Evolutionary conservation across 257 asterid genomes (phyloP).

Genomic region (Galeopsis tetrahit): DNA sequence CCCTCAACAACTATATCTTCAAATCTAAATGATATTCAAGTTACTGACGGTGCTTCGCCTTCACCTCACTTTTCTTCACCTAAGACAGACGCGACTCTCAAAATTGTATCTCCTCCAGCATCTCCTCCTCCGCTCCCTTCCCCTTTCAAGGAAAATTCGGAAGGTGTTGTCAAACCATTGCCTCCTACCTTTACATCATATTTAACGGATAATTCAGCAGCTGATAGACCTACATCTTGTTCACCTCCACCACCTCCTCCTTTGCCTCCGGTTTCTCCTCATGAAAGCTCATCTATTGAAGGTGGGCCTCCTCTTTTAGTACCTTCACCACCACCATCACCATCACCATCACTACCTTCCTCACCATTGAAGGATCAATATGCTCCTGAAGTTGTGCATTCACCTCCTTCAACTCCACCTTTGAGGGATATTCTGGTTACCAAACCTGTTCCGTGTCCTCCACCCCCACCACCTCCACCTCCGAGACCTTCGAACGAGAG

Average conservation of each 20-base stretch:
- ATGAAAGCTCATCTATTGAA: conserved; percentile 26
- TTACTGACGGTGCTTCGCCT: conserved; percentile 32
- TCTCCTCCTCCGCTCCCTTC: conserved; percentile 39
- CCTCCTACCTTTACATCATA: conserved; percentile 32
- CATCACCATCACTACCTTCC: background rate
- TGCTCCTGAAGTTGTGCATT: conserved; percentile 34
- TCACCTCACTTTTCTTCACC: conserved; percentile 33
- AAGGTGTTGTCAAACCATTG: conserved; percentile 21
- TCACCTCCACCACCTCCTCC: conserved; percentile 33
- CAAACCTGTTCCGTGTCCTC: conserved; percentile 32
- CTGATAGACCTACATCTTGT: background rate
- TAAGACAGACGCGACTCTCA: conserved; percentile 27
- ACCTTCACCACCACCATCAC: conserved; percentile 23
- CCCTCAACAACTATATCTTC: conserved; percentile 31
- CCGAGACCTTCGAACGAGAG: conserved; percentile 29
- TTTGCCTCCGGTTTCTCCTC: background rate
- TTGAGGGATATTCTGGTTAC: conserved; percentile 38
- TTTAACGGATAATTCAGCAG: conserved; percentile 26
- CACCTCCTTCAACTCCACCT: conserved; percentile 35
- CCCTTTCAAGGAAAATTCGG: conserved; percentile 37
- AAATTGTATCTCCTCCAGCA: conserved; percentile 20
- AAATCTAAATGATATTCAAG: conserved; percentile 25
- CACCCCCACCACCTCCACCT: conserved; percentile 22
- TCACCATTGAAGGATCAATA: conserved; percentile 41
- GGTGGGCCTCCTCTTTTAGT: conserved; percentile 16